phyloP scores from a whole-genome alignment of 345 rosid genomes.

The Sisymbrium altissimum region DNA sequence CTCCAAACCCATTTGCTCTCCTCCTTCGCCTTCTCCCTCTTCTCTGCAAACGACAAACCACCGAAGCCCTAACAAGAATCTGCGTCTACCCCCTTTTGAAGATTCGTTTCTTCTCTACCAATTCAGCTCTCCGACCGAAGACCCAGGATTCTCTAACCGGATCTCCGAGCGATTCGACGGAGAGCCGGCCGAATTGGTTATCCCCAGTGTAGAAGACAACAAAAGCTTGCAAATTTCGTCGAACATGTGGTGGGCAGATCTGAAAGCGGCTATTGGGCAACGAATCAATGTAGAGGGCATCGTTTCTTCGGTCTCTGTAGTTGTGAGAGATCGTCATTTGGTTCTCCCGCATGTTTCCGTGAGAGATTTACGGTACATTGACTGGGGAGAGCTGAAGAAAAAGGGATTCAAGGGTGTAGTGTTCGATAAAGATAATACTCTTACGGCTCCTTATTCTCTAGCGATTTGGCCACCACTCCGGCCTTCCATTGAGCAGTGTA shows the following conservation, averaged over 20 bases:
- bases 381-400: constrained; percentile 74
- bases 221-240: constrained; percentile 39
- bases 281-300: constrained; percentile 83
- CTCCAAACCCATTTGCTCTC: constrained; percentile 30
- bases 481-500: constrained; percentile 68
- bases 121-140: constrained; percentile 38
- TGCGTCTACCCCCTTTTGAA: constrained; percentile 20
- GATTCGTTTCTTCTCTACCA: constrained; percentile 35
- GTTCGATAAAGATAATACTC: constrained; percentile 94
- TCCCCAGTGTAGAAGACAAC: background rate
- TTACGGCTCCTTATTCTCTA: constrained; percentile 85
- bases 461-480: constrained; percentile 63
- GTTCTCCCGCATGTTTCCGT: constrained; percentile 79
- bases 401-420: constrained; percentile 92
- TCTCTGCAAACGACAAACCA: constrained; percentile 38
- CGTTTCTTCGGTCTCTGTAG: constrained; percentile 53
- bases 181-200: constrained; percentile 22
- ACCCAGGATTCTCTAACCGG: constrained; percentile 22
- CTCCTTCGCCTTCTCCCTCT: constrained; percentile 27
- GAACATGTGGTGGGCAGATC: constrained; percentile 94
- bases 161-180: constrained; percentile 38
- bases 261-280: constrained; percentile 89
- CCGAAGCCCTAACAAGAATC: constrained; percentile 38
- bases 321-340: constrained; percentile 61
- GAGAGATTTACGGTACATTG: constrained; percentile 66